A percentile compares a stretch with the other conserved stretches of the same genome.
Evolutionary conservation across 352 stramenopile genomes (phyloP).

Genomic region (Peronospora belbahrii): DNA sequence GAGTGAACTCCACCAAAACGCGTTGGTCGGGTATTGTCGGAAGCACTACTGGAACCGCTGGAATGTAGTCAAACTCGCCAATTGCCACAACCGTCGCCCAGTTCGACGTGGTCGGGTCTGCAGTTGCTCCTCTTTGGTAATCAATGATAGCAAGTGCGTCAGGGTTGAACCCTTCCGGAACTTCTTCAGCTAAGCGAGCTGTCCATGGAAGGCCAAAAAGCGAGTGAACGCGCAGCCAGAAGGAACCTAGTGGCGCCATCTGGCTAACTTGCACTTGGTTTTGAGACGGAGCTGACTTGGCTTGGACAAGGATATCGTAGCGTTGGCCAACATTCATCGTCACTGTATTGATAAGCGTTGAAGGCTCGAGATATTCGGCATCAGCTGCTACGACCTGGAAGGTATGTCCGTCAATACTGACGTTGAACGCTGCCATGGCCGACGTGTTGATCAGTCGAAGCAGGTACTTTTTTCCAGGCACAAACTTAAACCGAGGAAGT

Average conservation of each 20-base stretch:
- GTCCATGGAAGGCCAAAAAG: conserved; percentile 28
- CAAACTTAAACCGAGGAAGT: conserved; percentile 25
- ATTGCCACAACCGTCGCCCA: conserved; percentile 27
- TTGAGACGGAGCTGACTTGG: conserved; percentile 19
- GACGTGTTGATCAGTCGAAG: conserved; percentile 38
- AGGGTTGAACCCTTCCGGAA: conserved; percentile 31
- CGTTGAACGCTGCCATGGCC: conserved; percentile 35
- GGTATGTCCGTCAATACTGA: conserved; percentile 36
- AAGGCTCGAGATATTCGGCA: conserved; percentile 27
- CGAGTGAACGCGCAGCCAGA: conserved; percentile 27
- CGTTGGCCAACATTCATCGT: conserved; percentile 32
- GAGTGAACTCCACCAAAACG: conserved; percentile 26
- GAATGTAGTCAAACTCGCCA: conserved; percentile 31
- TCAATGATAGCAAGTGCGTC: conserved; percentile 32
- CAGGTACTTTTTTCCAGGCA: conserved; percentile 28
- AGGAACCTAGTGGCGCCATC: conserved; percentile 12
- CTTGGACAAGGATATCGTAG: conserved; percentile 31
- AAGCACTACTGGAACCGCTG: conserved; percentile 6
- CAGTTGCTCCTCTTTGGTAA: conserved; percentile 15
- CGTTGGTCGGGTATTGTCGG: conserved; percentile 21
- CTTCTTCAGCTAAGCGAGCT: conserved; percentile 13
- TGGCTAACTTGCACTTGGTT: conserved; percentile 7
- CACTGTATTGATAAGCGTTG: conserved; percentile 24
- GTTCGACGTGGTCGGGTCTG: conserved; percentile 18
- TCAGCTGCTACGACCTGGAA: conserved; percentile 36